Evolutionary conservation across 129 eudicot genomes (phyloP), one percentile per base, ranked within the genome.

Genomic region (Scalesia atractyloides): DNA sequence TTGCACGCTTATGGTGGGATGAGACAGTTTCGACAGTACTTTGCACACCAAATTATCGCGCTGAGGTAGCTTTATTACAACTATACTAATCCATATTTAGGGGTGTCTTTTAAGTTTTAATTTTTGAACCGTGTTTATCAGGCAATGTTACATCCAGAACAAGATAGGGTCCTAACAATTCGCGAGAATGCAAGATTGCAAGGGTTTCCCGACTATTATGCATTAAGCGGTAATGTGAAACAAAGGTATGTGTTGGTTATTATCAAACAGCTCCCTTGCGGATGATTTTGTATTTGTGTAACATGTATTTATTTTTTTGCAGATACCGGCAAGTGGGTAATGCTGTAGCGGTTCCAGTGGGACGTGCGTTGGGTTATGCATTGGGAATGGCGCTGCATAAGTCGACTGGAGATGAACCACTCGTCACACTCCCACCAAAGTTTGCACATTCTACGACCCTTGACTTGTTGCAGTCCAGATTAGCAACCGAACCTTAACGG

Each of bases 321-420:
- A 88, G 90, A 70, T 88, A 81, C 82, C 54, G 83, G 41, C 90
- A 88, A 70, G 88, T 88, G 79, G 95, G 95, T 56, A 88, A 85
- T 73, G 90, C 90, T 5, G 95, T 88, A 19, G 88, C 95, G 11
- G 82, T 88, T 52, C 83, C 90, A 20, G 90, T 88, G 52, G 86
- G 86, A 18, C 86, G 87, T 14, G 90, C 88, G 0, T 73, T 88
- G 24, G 95, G 95, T 43, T 88, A 85, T 52, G 39, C 88, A 22
- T 52, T 88, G 22, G 90, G 86, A 16, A 75, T 58, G 86, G 90
- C 95, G 5, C 72, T 78, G 46, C 84, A 64, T 50, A 85, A 79
- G 80, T 43, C 58, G 50, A 69, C 60, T 9, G 86, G 77, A 34
- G 81, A 85, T 7, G 72, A 77, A 50, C 86, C 76, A 54, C 80